phyloP scores from a whole-genome alignment of 2,329 filamentous ascomycete genomes.

The Dactylellina sp. region DNA sequence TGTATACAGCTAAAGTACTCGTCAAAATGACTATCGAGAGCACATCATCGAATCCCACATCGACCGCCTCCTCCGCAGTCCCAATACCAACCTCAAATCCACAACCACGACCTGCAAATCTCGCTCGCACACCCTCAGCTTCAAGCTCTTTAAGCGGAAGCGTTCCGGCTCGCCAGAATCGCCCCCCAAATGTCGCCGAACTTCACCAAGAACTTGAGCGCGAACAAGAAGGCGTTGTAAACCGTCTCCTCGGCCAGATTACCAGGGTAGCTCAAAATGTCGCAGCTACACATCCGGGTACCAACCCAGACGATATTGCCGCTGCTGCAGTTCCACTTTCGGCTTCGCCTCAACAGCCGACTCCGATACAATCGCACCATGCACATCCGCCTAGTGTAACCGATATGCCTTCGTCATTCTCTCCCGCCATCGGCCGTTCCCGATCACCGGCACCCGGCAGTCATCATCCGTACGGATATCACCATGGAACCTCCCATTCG shows the following conservation, averaged over 20 bases:
- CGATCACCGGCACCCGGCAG: slow-evolving; percentile 65
- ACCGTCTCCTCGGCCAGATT: slow-evolving; percentile 81
- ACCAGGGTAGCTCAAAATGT: slow-evolving; percentile 73
- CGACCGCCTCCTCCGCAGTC: slow-evolving; percentile 35
- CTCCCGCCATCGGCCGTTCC: slow-evolving; percentile 66
- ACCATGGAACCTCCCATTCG: slow-evolving; percentile 59
- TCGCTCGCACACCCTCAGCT: slow-evolving; percentile 44
- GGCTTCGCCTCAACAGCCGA: slow-evolving; percentile 65
- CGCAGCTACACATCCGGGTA: slow-evolving; percentile 74
- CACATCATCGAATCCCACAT: slow-evolving; percentile 27
- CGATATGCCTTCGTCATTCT: slow-evolving; percentile 62
- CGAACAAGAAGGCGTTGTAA: slow-evolving; percentile 64
- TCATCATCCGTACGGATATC: slow-evolving; percentile 55
- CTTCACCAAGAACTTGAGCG: slow-evolving; percentile 61
- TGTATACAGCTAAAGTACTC: slow-evolving; percentile 4
- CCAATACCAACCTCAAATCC: slow-evolving; percentile 35
- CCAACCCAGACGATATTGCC: slow-evolving; percentile 63
- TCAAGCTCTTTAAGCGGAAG: slow-evolving; percentile 50
- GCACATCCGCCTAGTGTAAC: slow-evolving; percentile 51
- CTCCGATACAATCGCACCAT: slow-evolving; percentile 63
- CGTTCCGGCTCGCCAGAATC: slow-evolving; percentile 34
- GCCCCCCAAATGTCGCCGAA: slow-evolving; percentile 58
- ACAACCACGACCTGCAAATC: slow-evolving; percentile 24
- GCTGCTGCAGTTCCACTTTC: slow-evolving; percentile 63
- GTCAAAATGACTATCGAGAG: slow-evolving; percentile 37